These are phyloP conservation scores for Starmerella floricola DNA, from an alignment of 805 yeast genomes.

Conservation along the genomic window DNA sequence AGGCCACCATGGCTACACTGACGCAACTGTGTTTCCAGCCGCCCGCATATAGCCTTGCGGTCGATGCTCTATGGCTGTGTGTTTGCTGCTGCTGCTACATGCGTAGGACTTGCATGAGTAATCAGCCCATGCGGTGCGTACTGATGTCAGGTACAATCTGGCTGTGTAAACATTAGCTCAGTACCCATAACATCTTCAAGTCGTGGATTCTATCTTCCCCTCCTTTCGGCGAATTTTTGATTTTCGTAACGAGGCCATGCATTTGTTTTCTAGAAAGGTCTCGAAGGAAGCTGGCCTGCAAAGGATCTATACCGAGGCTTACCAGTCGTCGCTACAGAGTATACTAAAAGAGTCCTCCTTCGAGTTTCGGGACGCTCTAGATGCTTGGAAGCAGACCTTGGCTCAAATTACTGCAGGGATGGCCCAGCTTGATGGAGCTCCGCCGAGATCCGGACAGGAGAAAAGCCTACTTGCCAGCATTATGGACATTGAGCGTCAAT, in stretches of 20 bases:
- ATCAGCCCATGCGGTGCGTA: not conserved
- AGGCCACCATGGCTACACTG: no score
- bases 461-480: conserved; percentile 29
- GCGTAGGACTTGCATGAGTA: no score
- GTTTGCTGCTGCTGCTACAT: no score
- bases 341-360: conserved; percentile 31
- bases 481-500: conserved; percentile 32
- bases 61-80: no score
- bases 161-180: not conserved
- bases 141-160: conserved; percentile 1
- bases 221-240: no score
- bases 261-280: conserved; percentile 18
- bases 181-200: not conserved
- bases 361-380: conserved; percentile 28
- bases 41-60: no score
- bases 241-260: conserved; percentile 11
- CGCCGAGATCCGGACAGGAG: conserved; percentile 28
- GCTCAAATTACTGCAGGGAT: conserved; percentile 27
- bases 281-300: conserved; percentile 26
- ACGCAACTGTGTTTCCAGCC: no score
- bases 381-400: conserved; percentile 30
- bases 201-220: not conserved
- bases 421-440: conserved; percentile 25
- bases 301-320: conserved; percentile 33
- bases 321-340: conserved; percentile 32